phyloP scores from a whole-genome alignment of 2,329 filamentous ascomycete genomes.

The Fusarium anthophilum region DNA sequence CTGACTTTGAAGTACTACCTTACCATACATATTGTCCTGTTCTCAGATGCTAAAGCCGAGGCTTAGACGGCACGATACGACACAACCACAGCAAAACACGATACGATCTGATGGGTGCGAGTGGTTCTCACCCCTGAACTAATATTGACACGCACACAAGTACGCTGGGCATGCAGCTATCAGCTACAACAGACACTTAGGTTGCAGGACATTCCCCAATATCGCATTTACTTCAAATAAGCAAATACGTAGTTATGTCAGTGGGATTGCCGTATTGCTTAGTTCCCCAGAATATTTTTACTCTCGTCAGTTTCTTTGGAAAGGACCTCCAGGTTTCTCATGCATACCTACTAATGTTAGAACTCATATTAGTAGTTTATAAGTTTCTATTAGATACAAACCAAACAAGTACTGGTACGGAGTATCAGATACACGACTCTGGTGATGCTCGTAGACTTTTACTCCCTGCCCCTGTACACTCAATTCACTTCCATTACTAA shows the following conservation, averaged over 20 bases:
- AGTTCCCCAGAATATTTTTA: neutral
- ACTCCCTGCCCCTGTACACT: neutral
- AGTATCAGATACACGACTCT: neutral
- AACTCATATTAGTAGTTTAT: neutral
- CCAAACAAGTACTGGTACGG: neutral
- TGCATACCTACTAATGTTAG: neutral
- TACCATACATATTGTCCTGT: neutral
- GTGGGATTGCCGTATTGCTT: neutral
- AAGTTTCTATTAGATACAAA: neutral
- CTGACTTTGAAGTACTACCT: neutral
- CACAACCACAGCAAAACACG: neutral
- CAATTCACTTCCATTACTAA: neutral
- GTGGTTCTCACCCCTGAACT: constrained; percentile 33
- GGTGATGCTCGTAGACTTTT: neutral
- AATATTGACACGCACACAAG: constrained; percentile 14
- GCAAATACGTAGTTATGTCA: neutral
- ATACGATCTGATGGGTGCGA: constrained; percentile 1
- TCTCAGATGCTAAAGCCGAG: constrained; percentile 14
- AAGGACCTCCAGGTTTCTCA: neutral
- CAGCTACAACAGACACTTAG: neutral
- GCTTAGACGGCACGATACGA: constrained; percentile 9
- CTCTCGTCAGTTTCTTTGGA: neutral
- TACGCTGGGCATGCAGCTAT: neutral
- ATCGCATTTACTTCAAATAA: constrained; percentile 1
- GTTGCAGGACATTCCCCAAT: constrained; percentile 8